Base-by-base conservation (phyloP, 495 filamentous ascomycete species). In the Opeltia flavorubescens region DNA sequence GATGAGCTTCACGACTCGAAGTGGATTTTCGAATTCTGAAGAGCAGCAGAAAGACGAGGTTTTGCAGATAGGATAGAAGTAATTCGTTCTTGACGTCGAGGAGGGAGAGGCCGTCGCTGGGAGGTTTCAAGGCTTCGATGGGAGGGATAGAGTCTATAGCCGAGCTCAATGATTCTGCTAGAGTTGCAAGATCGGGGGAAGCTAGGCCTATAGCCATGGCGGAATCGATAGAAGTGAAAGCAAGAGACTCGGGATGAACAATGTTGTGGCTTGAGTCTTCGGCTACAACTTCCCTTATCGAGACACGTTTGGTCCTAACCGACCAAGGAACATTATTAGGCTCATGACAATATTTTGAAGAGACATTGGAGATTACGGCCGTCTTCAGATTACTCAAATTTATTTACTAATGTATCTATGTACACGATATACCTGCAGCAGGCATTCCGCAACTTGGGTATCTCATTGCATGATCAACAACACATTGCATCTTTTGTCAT, bases 41-140 rank as follows among this genome's bases (percentile, higher is more conserved):
- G 2, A 95, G 65, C 30, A 93, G 81, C 41, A 96, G 66, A 53
- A 95, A 94, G 26, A 89, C 85, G 4, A 95, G 75, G 55, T 95
- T 89, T 55, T 96, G 93, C 0, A 96, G 69, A 66, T 98, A 98
- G 1, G 93, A 87, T 35, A 98, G 82, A 12, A 98, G 76, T 15
- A 96, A 74, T 51, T 98, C 93, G 68, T 86, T 94, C 62, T 98
- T 98, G 44, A 82, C 75, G 58, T 95, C 86, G 56, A 98, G 78
- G 4, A 98, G 80, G 2, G 91, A 95, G 42, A 98, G 89, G 51
- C 89, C 89, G 51, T 94, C 79, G 53, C 79, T 71, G 7, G 85
- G 80, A 5, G 84, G 74, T 35, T 80, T 57, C 39, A 79, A 61
- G 23, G 53, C 52, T 3, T 65, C 44, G 9, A 75, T 50, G 38